Percentiles rank a stretch among this genome's conserved stretches.
These are phyloP conservation scores for Candida insectalens DNA, from an alignment of 805 yeast species.

Conservation along the genomic window DNA sequence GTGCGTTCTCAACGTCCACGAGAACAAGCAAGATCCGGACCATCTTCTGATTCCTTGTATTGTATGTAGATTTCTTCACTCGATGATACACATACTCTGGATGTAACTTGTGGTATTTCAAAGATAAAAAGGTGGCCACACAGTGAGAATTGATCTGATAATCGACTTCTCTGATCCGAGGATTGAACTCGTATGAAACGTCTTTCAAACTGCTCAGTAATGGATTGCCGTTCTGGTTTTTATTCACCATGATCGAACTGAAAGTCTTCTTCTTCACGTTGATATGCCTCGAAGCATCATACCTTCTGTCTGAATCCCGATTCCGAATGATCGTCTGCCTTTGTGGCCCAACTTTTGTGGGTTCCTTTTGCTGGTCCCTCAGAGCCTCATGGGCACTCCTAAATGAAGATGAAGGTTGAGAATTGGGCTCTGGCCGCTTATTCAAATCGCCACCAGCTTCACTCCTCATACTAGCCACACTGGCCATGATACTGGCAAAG, in stretches of 20 bases:
- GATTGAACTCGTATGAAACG: conserved; percentile 44
- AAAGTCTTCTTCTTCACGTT: conserved; percentile 15
- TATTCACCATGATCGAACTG: conserved; percentile 42
- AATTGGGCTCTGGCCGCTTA: neutral
- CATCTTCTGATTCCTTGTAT: conserved; percentile 9
- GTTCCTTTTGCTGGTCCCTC: no score
- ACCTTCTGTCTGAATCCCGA: conserved; percentile 4
- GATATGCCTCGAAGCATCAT: conserved; percentile 10
- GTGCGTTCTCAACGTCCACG: conserved; percentile 54
- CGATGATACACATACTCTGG: conserved; percentile 65
- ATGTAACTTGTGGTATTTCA: conserved; percentile 66
- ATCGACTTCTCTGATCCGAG: conserved; percentile 43
- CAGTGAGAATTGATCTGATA: conserved; percentile 51
- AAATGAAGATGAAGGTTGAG: no score
- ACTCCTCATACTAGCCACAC: conserved; percentile 53
- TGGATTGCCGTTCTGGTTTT: conserved; percentile 68
- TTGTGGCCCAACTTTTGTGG: neutral
- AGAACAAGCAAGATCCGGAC: conserved; percentile 46
- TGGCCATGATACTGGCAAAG: conserved; percentile 61
- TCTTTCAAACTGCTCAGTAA: conserved; percentile 44
- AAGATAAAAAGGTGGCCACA: conserved; percentile 51
- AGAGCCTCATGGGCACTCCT: neutral
- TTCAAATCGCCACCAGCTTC: conserved; percentile 10
- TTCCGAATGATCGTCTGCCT: conserved; percentile 11
- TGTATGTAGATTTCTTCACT: conserved; percentile 27